A percentile compares a stretch with the other conserved stretches of the same genome.
Conservation (phyloP, 352 stramenopile species). For the Plasmopara viticola region DNA sequence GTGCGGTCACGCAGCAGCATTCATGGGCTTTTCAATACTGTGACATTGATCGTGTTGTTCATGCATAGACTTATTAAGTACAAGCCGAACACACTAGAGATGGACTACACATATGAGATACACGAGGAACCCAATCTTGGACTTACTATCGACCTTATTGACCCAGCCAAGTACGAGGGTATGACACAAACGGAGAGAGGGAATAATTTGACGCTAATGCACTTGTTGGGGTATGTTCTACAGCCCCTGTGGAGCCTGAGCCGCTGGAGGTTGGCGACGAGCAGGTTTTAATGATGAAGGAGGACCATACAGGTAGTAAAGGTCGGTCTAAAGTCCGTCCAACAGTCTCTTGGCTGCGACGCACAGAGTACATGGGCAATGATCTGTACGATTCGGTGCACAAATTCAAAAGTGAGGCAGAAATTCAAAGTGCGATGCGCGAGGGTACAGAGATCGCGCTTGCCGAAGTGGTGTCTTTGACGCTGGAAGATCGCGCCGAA, state of each 20-base stretch:
- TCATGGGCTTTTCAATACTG: not conserved
- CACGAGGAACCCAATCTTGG: conserved; percentile 78
- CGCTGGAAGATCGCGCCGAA: conserved; percentile 73
- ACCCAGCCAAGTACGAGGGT: conserved; percentile 83
- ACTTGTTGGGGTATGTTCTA: conserved; percentile 6
- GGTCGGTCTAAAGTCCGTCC: conserved; percentile 61
- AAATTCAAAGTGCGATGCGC: conserved; percentile 75
- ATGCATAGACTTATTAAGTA: conserved; percentile 72
- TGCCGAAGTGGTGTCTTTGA: conserved; percentile 60
- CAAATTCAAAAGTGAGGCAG: conserved; percentile 84
- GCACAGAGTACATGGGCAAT: conserved; percentile 83
- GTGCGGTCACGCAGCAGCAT: conserved; percentile 18
- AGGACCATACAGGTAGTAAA: conserved; percentile 36
- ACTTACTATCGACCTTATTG: conserved; percentile 77
- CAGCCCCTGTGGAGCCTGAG: conserved; percentile 42
- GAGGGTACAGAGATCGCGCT: conserved; percentile 78
- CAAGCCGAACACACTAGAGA: conserved; percentile 78
- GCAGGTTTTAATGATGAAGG: conserved; percentile 76
- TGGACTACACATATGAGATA: conserved; percentile 83
- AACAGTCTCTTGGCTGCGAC: conserved; percentile 70
- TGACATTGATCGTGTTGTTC: conserved; percentile 1
- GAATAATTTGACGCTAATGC: not conserved
- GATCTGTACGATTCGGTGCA: conserved; percentile 81
- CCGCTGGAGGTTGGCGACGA: conserved; percentile 68
- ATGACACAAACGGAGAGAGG: not conserved